phyloP scores from a whole-genome alignment of 352 stramenopile species.

The Nothophytophthora sp. region DNA sequence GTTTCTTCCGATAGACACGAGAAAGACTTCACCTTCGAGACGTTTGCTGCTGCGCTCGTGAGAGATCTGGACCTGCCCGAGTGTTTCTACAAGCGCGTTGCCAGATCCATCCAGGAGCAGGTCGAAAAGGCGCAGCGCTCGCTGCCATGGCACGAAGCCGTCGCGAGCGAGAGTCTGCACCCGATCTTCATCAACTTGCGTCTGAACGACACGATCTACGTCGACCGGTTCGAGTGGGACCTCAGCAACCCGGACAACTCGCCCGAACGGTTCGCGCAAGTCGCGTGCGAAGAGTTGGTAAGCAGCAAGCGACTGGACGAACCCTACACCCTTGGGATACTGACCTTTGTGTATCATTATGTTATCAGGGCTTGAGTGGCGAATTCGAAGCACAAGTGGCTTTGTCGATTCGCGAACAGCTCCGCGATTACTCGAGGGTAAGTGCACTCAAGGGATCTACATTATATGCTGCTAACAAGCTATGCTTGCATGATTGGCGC shows the following conservation, averaged over 20 bases:
- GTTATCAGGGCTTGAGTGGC: slow-evolving; percentile 59
- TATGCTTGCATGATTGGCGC: slow-evolving; percentile 1
- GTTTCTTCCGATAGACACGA: slow-evolving; percentile 49
- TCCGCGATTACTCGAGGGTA: slow-evolving; percentile 77
- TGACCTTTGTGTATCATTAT: neutral
- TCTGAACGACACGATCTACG: slow-evolving; percentile 80
- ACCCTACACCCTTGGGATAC: too few species aligned
- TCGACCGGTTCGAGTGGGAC: slow-evolving; percentile 86
- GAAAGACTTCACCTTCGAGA: slow-evolving; percentile 76
- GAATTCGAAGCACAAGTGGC: slow-evolving; percentile 82
- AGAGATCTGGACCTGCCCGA: slow-evolving; percentile 74
- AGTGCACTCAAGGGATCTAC: neutral
- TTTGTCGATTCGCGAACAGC: slow-evolving; percentile 77
- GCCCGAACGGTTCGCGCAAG: slow-evolving; percentile 64
- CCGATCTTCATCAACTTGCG: slow-evolving; percentile 84
- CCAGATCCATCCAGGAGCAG: slow-evolving; percentile 62
- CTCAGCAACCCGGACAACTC: slow-evolving; percentile 66
- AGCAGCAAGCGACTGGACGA: too few species aligned
- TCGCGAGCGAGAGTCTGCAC: slow-evolving; percentile 61
- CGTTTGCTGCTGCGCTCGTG: slow-evolving; percentile 66
- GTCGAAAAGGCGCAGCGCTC: slow-evolving; percentile 62
- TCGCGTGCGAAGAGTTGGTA: slow-evolving; percentile 75
- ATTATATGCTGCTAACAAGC: too few species aligned
- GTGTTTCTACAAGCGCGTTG: slow-evolving; percentile 71
- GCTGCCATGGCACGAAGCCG: slow-evolving; percentile 56